Evolutionary conservation across 495 filamentous ascomycete species (phyloP).

Genomic region (Neurospora terricola): DNA sequence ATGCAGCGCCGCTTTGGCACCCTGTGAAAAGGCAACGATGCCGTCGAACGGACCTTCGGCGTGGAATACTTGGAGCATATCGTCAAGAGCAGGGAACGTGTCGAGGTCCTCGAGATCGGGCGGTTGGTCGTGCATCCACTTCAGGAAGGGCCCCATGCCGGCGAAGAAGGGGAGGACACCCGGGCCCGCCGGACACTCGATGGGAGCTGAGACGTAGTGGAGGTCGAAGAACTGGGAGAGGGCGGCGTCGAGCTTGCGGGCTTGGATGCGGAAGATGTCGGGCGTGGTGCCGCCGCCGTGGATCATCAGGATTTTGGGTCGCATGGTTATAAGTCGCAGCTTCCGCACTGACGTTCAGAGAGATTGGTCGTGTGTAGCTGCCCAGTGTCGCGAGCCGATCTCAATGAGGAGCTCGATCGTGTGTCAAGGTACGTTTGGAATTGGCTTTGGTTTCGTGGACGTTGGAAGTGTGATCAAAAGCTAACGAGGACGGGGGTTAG

Average conservation of each 20-base stretch:
- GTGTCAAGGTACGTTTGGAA: not conserved
- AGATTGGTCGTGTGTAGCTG: not conserved
- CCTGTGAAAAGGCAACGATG: constrained; percentile 22
- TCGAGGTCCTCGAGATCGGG: constrained; percentile 1
- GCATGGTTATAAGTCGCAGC: not conserved
- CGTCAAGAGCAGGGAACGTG: not conserved
- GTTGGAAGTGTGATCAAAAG: not conserved
- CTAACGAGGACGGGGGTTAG: rapidly evolving
- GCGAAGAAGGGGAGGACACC: constrained; percentile 21
- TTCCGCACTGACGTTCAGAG: not conserved
- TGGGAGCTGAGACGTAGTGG: constrained; percentile 11
- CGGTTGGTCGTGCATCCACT: constrained; percentile 13
- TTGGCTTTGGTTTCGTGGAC: not conserved
- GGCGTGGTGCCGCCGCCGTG: constrained; percentile 18
- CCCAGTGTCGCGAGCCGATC: not conserved
- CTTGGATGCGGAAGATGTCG: constrained; percentile 21
- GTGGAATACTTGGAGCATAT: constrained; percentile 2
- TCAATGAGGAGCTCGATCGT: not conserved
- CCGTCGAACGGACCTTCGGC: constrained; percentile 16
- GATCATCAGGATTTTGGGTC: constrained; percentile 19
- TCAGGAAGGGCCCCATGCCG: constrained; percentile 12
- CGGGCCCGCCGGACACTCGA: constrained; percentile 8
- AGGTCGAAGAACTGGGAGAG: constrained; percentile 18
- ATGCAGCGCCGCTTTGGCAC: constrained; percentile 17
- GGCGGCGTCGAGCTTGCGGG: constrained; percentile 11